Evolutionary conservation across 306 rosid species (phyloP).

Genomic region (Herpetospermum pedunculosum): DNA sequence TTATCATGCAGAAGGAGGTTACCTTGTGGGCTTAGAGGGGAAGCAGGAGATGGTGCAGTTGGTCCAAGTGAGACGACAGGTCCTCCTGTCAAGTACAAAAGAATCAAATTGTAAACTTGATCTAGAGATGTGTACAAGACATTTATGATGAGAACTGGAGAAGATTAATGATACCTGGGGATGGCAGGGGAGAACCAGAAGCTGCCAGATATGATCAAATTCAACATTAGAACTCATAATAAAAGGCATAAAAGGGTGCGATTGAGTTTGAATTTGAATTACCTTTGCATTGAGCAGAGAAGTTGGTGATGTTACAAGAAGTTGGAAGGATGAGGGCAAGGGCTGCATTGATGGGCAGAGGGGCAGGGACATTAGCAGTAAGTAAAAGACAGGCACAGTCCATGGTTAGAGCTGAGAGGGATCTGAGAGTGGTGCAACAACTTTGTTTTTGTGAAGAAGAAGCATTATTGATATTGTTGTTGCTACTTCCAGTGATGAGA

Average conservation of each 20-base stretch:
- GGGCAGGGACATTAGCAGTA: conserved; percentile 55
- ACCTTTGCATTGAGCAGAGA: conserved; percentile 50
- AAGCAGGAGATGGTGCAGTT: not conserved
- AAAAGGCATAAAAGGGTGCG: not conserved
- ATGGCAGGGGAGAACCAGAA: conserved; percentile 42
- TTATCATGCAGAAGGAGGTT: not conserved
- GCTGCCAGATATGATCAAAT: conserved; percentile 29
- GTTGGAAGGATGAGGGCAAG: conserved; percentile 36
- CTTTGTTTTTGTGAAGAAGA: conserved; percentile 18
- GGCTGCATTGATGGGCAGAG: conserved; percentile 39
- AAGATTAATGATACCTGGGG: conserved; percentile 37
- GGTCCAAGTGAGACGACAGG: conserved; percentile 5
- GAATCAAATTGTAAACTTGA: not conserved
- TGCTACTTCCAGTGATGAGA: conserved; percentile 64
- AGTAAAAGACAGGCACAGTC: conserved; percentile 59
- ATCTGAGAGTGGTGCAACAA: conserved; percentile 45
- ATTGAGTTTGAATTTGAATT: not conserved
- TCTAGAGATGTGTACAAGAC: not conserved
- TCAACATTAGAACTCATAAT: not conserved
- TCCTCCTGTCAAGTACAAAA: conserved; percentile 3
- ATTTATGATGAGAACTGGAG: not conserved
- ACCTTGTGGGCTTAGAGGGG: conserved; percentile 9
- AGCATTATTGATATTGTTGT: too few relatives aligned
- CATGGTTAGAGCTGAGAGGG: conserved; percentile 18
- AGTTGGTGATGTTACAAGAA: conserved; percentile 18